Percentiles rank a stretch among this genome's conserved stretches.
Evolutionary conservation across 176 grass and related monocot species (phyloP).

Genomic region (Oropetium thomaeum): DNA sequence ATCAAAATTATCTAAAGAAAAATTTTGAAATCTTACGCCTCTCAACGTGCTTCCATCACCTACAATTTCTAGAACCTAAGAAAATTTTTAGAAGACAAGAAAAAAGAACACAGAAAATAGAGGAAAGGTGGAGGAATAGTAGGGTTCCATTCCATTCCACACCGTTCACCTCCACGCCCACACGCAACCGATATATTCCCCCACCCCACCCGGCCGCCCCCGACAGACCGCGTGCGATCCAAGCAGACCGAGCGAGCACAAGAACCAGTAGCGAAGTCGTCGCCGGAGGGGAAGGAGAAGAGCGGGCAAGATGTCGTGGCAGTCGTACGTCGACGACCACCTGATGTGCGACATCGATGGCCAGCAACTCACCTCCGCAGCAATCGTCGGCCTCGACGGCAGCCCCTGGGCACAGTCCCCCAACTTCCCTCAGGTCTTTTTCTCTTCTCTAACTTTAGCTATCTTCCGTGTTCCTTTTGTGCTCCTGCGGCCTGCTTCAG

Average conservation of each 20-base stretch:
- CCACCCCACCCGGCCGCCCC: slow-evolving; percentile 24
- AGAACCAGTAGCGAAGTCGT: not conserved
- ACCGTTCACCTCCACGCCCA: not conserved
- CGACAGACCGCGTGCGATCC: slow-evolving; percentile 44
- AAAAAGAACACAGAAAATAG: not conserved
- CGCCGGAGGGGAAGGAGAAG: slow-evolving; percentile 23
- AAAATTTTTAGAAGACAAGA: not conserved
- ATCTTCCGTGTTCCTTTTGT: not conserved
- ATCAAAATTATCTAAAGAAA: not conserved
- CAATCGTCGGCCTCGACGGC: slow-evolving; percentile 75
- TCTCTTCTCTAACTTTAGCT: not conserved
- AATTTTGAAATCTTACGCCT: not conserved
- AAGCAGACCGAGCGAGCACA: slow-evolving; percentile 25
- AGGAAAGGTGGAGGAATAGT: slow-evolving; percentile 8
- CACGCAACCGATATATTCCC: slow-evolving; percentile 52
- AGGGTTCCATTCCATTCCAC: slow-evolving; percentile 22
- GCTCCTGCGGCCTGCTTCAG: not conserved
- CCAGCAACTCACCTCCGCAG: slow-evolving; percentile 59
- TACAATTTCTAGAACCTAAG: not conserved
- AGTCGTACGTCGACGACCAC: slow-evolving; percentile 80
- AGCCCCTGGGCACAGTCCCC: slow-evolving; percentile 64
- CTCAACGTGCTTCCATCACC: not conserved
- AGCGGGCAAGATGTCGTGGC: slow-evolving; percentile 73
- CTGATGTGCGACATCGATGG: slow-evolving; percentile 85
- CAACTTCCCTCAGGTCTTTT: slow-evolving; percentile 46